Conservation (phyloP, 208 protist species). For the Blechomonas ayalai region DNA sequence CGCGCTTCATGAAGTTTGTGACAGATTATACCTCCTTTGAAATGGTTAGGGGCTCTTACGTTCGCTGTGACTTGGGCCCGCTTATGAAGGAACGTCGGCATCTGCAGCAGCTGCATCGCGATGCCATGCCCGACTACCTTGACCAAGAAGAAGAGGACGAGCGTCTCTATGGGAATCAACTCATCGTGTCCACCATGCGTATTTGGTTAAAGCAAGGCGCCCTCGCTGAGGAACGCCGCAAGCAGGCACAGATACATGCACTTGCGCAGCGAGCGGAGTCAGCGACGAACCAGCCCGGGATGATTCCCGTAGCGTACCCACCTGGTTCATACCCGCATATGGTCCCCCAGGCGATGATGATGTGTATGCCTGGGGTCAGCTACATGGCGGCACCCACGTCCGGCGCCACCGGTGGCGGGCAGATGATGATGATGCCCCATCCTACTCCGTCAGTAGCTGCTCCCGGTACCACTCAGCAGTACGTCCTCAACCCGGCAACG, state of each 20-base stretch:
- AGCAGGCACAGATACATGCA: too few relatives aligned
- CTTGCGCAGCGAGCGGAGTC: constrained; percentile 2
- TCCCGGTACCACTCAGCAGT: too few relatives aligned
- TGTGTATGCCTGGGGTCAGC: constrained; percentile 18
- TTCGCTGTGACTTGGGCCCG: constrained; percentile 68
- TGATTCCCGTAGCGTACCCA: too few relatives aligned
- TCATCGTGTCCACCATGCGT: constrained; percentile 31
- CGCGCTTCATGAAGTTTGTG: constrained; percentile 69
- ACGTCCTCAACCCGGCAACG: background rate
- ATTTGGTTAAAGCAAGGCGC: constrained; percentile 46
- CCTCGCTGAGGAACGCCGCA: constrained; percentile 21
- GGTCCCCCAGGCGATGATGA: too few relatives aligned
- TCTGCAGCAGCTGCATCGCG: constrained; percentile 31
- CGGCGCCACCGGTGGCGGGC: background rate
- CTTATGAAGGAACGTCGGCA: constrained; percentile 73
- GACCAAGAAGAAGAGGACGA: constrained; percentile 51
- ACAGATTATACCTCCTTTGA: constrained; percentile 63
- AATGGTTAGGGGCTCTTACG: constrained; percentile 53
- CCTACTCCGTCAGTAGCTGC: too few relatives aligned
- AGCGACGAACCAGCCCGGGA: constrained; percentile 11
- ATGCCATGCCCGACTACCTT: constrained; percentile 46
- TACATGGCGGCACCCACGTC: constrained; percentile 11
- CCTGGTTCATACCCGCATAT: too few relatives aligned
- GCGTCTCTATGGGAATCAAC: constrained; percentile 43
- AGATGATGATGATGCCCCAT: constrained; percentile 4